These are phyloP conservation scores for Gossypium mustelinum DNA, from an alignment of 345 rosid genomes.

Conservation along the genomic window DNA sequence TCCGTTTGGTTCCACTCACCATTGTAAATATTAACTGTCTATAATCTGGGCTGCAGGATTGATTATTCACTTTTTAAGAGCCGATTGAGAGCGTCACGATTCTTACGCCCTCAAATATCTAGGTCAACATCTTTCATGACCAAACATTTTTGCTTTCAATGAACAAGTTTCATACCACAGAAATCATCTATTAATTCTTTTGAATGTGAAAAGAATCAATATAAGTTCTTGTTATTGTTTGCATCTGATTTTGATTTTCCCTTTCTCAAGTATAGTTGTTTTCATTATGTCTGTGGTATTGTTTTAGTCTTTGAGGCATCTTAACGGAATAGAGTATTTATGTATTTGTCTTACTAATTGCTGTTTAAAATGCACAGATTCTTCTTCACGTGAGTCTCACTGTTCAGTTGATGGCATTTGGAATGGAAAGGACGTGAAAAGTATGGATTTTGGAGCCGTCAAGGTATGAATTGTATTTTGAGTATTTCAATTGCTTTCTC, in stretches of 20 bases:
- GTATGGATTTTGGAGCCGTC: slow-evolving; percentile 19
- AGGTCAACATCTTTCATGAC: slow-evolving; percentile 50
- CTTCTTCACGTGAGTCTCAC: slow-evolving; percentile 16
- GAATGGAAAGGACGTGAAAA: slow-evolving; percentile 24
- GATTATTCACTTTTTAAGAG: slow-evolving; percentile 45
- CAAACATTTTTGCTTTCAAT: slow-evolving; percentile 15
- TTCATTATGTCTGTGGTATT: not conserved
- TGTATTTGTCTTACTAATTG: not conserved
- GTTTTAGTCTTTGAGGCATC: not conserved
- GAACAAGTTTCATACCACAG: not conserved
- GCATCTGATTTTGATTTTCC: not conserved
- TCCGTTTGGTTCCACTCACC: slow-evolving; percentile 2
- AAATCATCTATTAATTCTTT: slow-evolving; percentile 1
- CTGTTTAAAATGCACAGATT: slow-evolving; percentile 32
- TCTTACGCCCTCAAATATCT: slow-evolving; percentile 44
- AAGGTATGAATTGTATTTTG: slow-evolving; percentile 32
- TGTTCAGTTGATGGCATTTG: slow-evolving; percentile 15
- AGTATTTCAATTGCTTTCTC: not conserved
- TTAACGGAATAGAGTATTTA: not conserved
- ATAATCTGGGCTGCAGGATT: slow-evolving; percentile 54
- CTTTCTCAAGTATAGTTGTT: not conserved
- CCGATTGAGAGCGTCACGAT: slow-evolving; percentile 42
- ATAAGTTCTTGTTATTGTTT: not conserved
- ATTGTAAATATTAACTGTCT: slow-evolving; percentile 27
- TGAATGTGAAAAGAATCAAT: not conserved